A percentile compares a stretch with the other conserved stretches of the same genome.
phyloP scores from a whole-genome alignment of 2,329 filamentous ascomycete species.

The Cadophora malorum region DNA sequence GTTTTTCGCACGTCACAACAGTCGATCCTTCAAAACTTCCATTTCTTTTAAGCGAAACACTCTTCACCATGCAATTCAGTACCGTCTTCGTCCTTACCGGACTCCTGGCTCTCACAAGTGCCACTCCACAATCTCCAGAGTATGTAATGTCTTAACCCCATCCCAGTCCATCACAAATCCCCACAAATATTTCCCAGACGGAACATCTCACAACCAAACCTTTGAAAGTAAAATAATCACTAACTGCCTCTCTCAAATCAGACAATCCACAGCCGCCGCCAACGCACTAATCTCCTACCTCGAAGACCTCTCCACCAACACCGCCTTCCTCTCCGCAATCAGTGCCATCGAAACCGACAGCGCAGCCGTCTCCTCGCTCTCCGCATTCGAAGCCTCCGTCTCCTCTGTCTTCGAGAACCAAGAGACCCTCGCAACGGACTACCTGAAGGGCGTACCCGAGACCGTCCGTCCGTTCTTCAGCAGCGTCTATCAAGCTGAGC shows the following conservation, averaged over 20 bases:
- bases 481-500: slow-evolving; percentile 15
- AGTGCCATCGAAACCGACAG: background rate
- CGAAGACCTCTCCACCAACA: slow-evolving; percentile 1
- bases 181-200: background rate
- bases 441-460: slow-evolving; percentile 5
- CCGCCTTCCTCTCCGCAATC: slow-evolving; percentile 8
- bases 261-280: background rate
- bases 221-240: too few relatives aligned
- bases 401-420: background rate
- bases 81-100: background rate
- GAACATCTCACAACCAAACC: too few relatives aligned
- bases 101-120: slow-evolving; percentile 5
- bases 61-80: background rate
- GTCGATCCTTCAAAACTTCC: background rate
- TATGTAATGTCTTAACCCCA: background rate
- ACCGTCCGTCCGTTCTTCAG: slow-evolving; percentile 13
- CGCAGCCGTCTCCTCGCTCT: background rate
- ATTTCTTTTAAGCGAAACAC: too few relatives aligned
- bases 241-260: background rate
- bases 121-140: background rate
- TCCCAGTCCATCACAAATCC: background rate
- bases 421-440: slow-evolving; percentile 3
- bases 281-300: slow-evolving; percentile 4
- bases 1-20: background rate
- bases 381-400: slow-evolving; percentile 14